Evolutionary conservation across 2,329 filamentous ascomycete genomes (phyloP).

Genomic region (Pleoardoris graminearum): DNA sequence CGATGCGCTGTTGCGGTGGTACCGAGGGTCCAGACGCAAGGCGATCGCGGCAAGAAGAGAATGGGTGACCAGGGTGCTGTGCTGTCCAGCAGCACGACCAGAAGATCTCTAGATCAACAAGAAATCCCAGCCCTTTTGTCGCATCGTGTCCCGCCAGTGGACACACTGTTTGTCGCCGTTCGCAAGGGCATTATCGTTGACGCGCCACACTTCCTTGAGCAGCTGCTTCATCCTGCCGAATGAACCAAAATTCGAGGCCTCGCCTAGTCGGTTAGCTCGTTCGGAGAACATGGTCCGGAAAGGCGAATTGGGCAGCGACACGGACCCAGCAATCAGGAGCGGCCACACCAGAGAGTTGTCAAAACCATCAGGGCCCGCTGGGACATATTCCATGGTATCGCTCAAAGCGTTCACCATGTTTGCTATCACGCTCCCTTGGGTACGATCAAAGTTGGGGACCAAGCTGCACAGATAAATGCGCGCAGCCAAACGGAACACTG

Average conservation of each 20-base stretch:
- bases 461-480: constrained; percentile 97
- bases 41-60: constrained; percentile 23
- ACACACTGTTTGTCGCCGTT: constrained; percentile 65
- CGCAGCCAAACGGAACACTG: constrained; percentile 87
- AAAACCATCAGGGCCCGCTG: constrained; percentile 77
- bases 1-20: constrained; percentile 28
- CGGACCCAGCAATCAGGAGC: constrained; percentile 81
- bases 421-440: constrained; percentile 68
- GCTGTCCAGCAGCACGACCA: constrained; percentile 38
- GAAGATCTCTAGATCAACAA: constrained; percentile 72
- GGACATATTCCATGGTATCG: constrained; percentile 77
- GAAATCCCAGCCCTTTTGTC: constrained; percentile 88
- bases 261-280: constrained; percentile 73
- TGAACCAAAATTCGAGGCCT: constrained; percentile 77
- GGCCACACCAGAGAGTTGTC: constrained; percentile 94
- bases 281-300: constrained; percentile 81
- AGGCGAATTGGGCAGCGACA: constrained; percentile 69
- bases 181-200: constrained; percentile 66
- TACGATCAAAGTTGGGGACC: constrained; percentile 82
- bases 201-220: constrained; percentile 78
- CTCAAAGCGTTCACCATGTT: constrained; percentile 79
- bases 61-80: constrained; percentile 42
- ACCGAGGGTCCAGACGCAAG: constrained; percentile 10
- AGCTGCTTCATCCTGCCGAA: constrained; percentile 82
- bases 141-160: constrained; percentile 95